These are phyloP conservation scores for Beauveria sp. DNA, from an alignment of 2,329 filamentous ascomycete species.

Conservation along the genomic window DNA sequence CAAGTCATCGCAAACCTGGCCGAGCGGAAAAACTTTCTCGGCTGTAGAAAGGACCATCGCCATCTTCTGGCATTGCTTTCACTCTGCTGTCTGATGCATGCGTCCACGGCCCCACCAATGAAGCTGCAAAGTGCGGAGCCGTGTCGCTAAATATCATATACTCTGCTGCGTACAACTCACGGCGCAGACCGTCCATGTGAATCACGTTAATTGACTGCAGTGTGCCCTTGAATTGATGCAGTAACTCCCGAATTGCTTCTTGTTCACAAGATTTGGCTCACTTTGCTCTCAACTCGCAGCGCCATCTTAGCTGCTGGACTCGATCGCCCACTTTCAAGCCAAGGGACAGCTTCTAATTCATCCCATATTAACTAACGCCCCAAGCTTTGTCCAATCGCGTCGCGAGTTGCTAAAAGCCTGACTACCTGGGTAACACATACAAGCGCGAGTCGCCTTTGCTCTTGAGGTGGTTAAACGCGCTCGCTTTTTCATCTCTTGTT, in stretches of 20 bases:
- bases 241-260: too few species aligned
- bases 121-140: neutral
- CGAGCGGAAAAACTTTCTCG: too few species aligned
- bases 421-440: neutral
- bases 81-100: neutral
- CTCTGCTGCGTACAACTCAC: neutral
- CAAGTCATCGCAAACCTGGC: too few species aligned
- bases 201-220: neutral
- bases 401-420: slow-evolving; percentile 9
- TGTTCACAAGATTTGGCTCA: neutral
- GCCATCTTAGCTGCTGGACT: neutral
- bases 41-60: too few species aligned
- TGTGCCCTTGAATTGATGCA: too few species aligned
- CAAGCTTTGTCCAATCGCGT: slow-evolving; percentile 6
- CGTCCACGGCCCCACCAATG: neutral
- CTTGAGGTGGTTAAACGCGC: neutral
- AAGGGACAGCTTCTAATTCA: neutral
- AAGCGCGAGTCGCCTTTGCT: neutral
- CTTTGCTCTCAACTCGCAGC: neutral
- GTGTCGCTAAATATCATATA: neutral
- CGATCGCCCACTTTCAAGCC: slow-evolving; percentile 1
- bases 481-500: neutral
- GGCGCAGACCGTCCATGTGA: neutral
- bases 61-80: too few species aligned
- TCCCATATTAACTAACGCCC: neutral